Evolutionary conservation across 1,284 basidiomycete species (phyloP).

Genomic region (Fomitopsis palustris): DNA sequence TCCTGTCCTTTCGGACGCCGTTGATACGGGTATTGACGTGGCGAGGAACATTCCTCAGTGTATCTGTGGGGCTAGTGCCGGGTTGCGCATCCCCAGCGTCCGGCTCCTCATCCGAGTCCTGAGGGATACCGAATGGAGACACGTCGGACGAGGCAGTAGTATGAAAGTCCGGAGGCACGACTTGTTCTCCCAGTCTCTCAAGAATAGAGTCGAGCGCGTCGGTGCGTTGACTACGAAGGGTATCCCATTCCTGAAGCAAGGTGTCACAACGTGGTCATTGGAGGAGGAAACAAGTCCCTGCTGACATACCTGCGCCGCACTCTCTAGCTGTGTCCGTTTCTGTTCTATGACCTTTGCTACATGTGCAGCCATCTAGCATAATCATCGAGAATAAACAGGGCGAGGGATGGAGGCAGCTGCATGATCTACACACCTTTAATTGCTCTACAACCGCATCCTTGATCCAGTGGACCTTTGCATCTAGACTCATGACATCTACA

Average conservation of each 20-base stretch:
- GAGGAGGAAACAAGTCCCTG: neutral
- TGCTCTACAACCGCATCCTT: constrained; percentile 70
- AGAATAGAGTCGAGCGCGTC: constrained; percentile 63
- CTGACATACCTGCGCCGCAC: constrained; percentile 55
- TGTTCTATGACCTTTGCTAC: constrained; percentile 72
- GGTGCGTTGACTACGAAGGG: constrained; percentile 50
- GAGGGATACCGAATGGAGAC: constrained; percentile 73
- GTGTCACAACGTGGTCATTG: neutral
- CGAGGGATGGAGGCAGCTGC: neutral
- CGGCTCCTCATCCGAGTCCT: constrained; percentile 45
- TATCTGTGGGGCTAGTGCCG: constrained; percentile 29
- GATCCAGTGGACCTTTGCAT: constrained; percentile 76
- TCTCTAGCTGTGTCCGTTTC: constrained; percentile 56
- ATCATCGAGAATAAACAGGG: neutral
- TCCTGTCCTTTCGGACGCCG: constrained; percentile 40
- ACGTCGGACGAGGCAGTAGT: constrained; percentile 55
- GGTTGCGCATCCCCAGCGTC: constrained; percentile 21
- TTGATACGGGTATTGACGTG: constrained; percentile 20
- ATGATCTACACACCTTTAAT: constrained; percentile 48
- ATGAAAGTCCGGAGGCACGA: constrained; percentile 75
- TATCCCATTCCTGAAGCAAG: constrained; percentile 63
- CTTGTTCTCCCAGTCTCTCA: constrained; percentile 64
- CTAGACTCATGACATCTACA: constrained; percentile 68
- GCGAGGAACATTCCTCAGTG: constrained; percentile 22
- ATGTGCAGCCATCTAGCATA: constrained; percentile 56